Conservation (phyloP, 352 stramenopile species). For the Poterioochromonas sp. region DNA sequence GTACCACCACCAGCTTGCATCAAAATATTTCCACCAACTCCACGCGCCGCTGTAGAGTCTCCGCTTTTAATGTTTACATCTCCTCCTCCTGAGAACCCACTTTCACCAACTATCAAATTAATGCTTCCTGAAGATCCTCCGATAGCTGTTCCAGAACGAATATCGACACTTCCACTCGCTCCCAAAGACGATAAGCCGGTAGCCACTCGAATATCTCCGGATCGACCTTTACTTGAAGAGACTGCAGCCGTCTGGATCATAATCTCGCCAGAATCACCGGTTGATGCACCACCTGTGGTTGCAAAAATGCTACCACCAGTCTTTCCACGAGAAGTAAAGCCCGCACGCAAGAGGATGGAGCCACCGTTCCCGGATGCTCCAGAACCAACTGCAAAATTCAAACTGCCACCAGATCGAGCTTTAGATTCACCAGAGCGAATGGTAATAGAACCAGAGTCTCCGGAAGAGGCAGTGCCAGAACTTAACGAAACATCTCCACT, state of each 20-base stretch:
- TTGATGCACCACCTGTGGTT: slow-evolving; percentile 49
- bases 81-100: slow-evolving; percentile 36
- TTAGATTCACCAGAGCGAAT: slow-evolving; percentile 53
- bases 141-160: not conserved
- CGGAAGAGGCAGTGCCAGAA: slow-evolving; percentile 61
- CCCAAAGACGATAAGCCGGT: not conserved
- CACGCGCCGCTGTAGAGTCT: not conserved
- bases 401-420: slow-evolving; percentile 55
- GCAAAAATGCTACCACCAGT: slow-evolving; percentile 60
- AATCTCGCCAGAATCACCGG: slow-evolving; percentile 25
- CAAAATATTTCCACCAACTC: not conserved
- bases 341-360: slow-evolving; percentile 11
- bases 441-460: slow-evolving; percentile 54
- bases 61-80: slow-evolving; percentile 39
- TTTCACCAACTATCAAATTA: not conserved
- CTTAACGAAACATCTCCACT: slow-evolving; percentile 50
- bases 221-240: not conserved
- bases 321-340: slow-evolving; percentile 19
- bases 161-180: not conserved
- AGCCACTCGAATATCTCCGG: not conserved
- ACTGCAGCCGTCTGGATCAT: not conserved
- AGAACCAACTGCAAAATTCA: slow-evolving; percentile 61
- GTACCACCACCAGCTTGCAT: not conserved
- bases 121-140: not conserved
- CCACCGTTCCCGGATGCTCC: slow-evolving; percentile 48